Evolutionary conservation across 163 green algal species (phyloP).

Genomic region (Scenedesmus sp.): DNA sequence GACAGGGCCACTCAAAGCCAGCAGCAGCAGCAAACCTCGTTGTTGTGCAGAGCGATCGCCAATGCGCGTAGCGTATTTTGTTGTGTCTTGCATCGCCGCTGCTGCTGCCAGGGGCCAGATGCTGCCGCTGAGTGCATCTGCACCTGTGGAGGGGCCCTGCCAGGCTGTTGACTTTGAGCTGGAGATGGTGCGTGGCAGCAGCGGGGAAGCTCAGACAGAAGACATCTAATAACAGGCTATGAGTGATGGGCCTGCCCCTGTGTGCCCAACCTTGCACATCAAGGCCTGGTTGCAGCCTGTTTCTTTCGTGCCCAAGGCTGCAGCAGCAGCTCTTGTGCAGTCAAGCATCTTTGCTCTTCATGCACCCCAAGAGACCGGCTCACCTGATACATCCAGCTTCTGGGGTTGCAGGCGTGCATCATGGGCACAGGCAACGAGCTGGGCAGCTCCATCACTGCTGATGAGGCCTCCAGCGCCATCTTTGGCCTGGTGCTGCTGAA

Average conservation of each 20-base stretch:
- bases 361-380: neutral
- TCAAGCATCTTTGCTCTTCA: too few relatives aligned
- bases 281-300: neutral
- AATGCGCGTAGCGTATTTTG: neutral
- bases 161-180: slow-evolving; percentile 92
- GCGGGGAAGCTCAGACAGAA: neutral
- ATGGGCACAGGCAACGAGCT: slow-evolving; percentile 87
- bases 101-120: slow-evolving; percentile 69
- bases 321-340: too few relatives aligned
- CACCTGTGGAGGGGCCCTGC: slow-evolving; percentile 57
- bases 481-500: slow-evolving; percentile 97
- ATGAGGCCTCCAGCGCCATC: slow-evolving; percentile 80
- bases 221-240: neutral
- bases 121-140: slow-evolving; percentile 26
- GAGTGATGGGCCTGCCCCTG: neutral
- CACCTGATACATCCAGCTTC: neutral
- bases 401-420: slow-evolving; percentile 70
- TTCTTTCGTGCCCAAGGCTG: too few relatives aligned
- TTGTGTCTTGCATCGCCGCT: too few relatives aligned
- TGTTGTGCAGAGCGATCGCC: too few relatives aligned
- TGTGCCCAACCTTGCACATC: neutral
- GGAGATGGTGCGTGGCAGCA: slow-evolving; percentile 83
- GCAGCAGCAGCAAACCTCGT: too few relatives aligned
- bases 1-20: neutral
- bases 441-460: slow-evolving; percentile 75